Percentiles rank a stretch among this genome's conserved stretches.
Conservation (phyloP, 108 stramenopile genomes). For the Fistulifera pelliculosa region DNA sequence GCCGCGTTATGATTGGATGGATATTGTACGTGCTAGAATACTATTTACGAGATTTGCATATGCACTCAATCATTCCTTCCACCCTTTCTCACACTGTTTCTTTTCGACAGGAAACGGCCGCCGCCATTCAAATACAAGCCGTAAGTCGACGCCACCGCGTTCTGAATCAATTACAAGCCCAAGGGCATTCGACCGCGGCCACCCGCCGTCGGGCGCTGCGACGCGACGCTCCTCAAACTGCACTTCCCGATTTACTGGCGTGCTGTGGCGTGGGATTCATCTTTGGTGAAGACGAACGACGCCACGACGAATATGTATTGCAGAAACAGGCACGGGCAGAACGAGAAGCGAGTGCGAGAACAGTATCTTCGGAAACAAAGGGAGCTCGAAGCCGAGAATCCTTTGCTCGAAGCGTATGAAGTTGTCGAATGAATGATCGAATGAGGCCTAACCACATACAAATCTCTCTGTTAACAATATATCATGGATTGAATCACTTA, state of each 20-base stretch:
- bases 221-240: slow-evolving; percentile 31
- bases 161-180: slow-evolving; percentile 35
- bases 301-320: slow-evolving; percentile 26
- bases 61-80: too few relatives aligned
- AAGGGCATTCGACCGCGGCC: slow-evolving; percentile 43
- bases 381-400: slow-evolving; percentile 18
- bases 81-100: too few relatives aligned
- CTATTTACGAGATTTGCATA: not conserved
- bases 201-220: slow-evolving; percentile 56
- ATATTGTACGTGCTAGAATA: slow-evolving; percentile 53
- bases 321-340: slow-evolving; percentile 30
- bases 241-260: slow-evolving; percentile 35
- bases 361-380: slow-evolving; percentile 37
- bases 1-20: slow-evolving; percentile 84
- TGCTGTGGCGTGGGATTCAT: slow-evolving; percentile 49
- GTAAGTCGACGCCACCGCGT: slow-evolving; percentile 44
- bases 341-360: slow-evolving; percentile 42
- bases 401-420: slow-evolving; percentile 29
- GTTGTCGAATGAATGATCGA: slow-evolving; percentile 19
- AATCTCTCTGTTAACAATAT: not conserved
- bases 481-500: not conserved
- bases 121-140: slow-evolving; percentile 68
- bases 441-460: not conserved
- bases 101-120: slow-evolving; percentile 61
- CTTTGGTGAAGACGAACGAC: slow-evolving; percentile 48